Percentiles rank a stretch among this genome's conserved stretches.
Conservation (phyloP, 768 basidiomycete genomes). For the Panaeolus cyanescens region DNA sequence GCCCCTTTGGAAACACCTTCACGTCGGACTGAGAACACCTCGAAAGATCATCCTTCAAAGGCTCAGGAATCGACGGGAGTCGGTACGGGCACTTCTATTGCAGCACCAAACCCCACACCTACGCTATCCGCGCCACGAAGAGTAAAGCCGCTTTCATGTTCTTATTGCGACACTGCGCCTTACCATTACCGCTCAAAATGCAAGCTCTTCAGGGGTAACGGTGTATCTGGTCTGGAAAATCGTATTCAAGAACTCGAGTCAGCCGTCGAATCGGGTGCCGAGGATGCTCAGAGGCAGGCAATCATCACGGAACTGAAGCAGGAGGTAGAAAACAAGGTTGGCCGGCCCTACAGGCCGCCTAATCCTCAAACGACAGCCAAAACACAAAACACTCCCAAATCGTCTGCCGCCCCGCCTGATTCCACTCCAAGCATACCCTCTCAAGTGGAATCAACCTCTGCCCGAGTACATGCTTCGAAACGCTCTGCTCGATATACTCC, state of each 20-base stretch:
- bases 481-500: too few relatives aligned
- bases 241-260: constrained; percentile 46
- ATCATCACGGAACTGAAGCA: constrained; percentile 45
- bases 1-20: background rate
- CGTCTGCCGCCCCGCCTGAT: too few relatives aligned
- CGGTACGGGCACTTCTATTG: background rate
- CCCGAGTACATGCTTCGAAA: too few relatives aligned
- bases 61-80: background rate
- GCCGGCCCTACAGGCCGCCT: constrained; percentile 8
- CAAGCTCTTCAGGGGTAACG: constrained; percentile 42
- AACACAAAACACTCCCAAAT: background rate
- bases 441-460: too few relatives aligned
- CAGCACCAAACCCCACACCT: background rate
- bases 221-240: constrained; percentile 41
- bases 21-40: background rate
- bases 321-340: constrained; percentile 21
- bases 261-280: constrained; percentile 18
- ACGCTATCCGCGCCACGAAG: background rate
- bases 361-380: too few relatives aligned
- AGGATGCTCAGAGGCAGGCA: constrained; percentile 17
- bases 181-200: constrained; percentile 53
- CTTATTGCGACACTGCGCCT: constrained; percentile 45
- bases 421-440: too few relatives aligned
- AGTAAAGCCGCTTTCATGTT: constrained; percentile 24
- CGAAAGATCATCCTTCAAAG: background rate